These are phyloP conservation scores for Penicillium palitans DNA, from an alignment of 2,329 filamentous ascomycete genomes.

Conservation along the genomic window DNA sequence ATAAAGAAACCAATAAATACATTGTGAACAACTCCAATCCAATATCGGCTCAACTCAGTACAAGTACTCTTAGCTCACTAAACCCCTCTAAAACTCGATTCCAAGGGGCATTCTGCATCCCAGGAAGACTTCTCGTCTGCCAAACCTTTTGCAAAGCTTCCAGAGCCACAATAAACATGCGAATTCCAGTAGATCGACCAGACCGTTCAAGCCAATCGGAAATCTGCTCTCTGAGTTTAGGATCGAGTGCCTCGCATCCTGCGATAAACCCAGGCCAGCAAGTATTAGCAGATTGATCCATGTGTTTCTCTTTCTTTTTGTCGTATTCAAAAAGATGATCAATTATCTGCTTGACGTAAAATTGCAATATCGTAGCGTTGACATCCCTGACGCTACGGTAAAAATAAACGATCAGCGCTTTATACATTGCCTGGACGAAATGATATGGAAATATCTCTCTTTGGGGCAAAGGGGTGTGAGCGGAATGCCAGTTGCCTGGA, in stretches of 20 bases:
- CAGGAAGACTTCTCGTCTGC: slow-evolving; percentile 35
- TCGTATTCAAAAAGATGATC: not conserved
- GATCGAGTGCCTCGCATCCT: not conserved
- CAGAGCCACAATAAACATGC: not conserved
- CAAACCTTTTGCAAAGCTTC: not conserved
- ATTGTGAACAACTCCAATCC: too few species aligned
- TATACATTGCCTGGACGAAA: not conserved
- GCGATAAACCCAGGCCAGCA: not conserved
- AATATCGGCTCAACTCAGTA: not conserved
- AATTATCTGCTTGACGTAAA: not conserved
- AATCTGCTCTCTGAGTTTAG: not conserved
- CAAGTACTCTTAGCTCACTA: not conserved
- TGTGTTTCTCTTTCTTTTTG: not conserved
- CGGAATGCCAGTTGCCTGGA: not conserved
- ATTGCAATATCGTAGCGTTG: not conserved
- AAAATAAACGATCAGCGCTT: not conserved
- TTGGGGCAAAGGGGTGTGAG: not conserved
- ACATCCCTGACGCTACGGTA: not conserved
- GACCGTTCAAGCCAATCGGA: not conserved
- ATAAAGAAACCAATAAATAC: too few species aligned
- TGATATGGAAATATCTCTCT: not conserved
- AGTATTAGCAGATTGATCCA: not conserved
- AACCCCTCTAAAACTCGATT: not conserved
- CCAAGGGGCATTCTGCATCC: not conserved
- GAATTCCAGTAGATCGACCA: not conserved